These are phyloP conservation scores for Cordyceps militaris DNA, from an alignment of 2,329 filamentous ascomycete genomes.

Conservation along the genomic window DNA sequence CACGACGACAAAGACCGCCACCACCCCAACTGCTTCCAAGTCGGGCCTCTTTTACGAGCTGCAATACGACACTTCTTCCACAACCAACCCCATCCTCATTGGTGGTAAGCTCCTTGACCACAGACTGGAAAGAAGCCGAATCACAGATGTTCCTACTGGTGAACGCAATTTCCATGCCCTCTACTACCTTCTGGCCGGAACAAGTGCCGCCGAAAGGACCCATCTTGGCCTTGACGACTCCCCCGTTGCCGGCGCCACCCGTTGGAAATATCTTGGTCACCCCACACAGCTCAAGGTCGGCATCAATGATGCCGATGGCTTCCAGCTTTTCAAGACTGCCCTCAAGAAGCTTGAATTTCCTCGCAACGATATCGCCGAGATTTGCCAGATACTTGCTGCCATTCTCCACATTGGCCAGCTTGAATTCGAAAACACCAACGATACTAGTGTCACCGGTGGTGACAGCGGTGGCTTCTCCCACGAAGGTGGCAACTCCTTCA, in stretches of 20 bases:
- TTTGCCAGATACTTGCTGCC: conserved; percentile 87
- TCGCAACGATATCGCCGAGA: conserved; percentile 86
- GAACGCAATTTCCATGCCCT: conserved; percentile 95
- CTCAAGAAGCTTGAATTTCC: conserved; percentile 91
- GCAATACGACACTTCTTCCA: conserved; percentile 87
- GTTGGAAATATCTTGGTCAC: conserved; percentile 95
- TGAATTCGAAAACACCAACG: conserved; percentile 78
- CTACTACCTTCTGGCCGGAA: conserved; percentile 91
- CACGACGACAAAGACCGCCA: conserved; percentile 94
- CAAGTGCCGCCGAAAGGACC: conserved; percentile 79
- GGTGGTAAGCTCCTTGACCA: conserved; percentile 94
- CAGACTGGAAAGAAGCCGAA: conserved; percentile 82
- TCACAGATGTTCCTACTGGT: conserved; percentile 86
- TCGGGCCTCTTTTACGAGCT: conserved; percentile 92
- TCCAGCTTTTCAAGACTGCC: conserved; percentile 95
- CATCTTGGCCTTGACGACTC: conserved; percentile 62
- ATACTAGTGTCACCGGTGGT: conserved; percentile 71
- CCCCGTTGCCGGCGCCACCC: conserved; percentile 55
- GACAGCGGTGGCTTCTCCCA: conserved; percentile 96
- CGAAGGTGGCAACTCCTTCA: conserved; percentile 80
- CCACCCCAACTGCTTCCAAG: conserved; percentile 91
- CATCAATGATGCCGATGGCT: conserved; percentile 91
- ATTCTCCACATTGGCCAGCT: conserved; percentile 98
- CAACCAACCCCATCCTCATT: conserved; percentile 77
- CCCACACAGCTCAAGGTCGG: conserved; percentile 95